Base-by-base conservation (phyloP, 2,329 filamentous ascomycete genomes). In the Pyrenophora teres region DNA sequence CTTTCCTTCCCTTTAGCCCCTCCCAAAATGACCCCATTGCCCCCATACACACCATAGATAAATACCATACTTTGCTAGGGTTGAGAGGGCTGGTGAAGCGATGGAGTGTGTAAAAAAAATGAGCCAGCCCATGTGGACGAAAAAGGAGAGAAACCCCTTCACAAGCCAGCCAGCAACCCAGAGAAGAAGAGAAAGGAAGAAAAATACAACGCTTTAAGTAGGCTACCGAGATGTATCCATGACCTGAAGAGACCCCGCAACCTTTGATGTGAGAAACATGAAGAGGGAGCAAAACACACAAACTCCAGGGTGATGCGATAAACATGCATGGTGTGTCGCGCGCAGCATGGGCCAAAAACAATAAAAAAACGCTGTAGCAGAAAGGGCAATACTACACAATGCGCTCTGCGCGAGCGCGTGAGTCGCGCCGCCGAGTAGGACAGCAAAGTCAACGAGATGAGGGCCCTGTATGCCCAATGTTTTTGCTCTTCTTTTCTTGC, bases 231-330 rank as follows among this genome's bases (percentile, higher is more conserved):
- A 52, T 49, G 35, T 52, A 30, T 39, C 38, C 53, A 33, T 54
- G 19, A 30, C 27, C 27, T 39, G 37, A 56, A 32, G 19, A 13
- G 30, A 38, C 50, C 38, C 37, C 23, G 8, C 23, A 32, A 38
- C 44, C 38, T 18, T 15, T 25, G 38, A 52, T 25, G 32, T 23
- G 47, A 40, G 13, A 41, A 25, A 33, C 25, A 21, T 18, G 48
- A 43, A 23, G 48, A 27, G 53, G 38, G 19, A 19, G 19, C 19
- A 19, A 33, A 51, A 41, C 42, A 52, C 46, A 47, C 23, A 42
- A 60, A 62, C 60, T 55, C 60, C 60, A 56, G 32, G 40, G 32
- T 49, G 52, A 62, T 62, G 60, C 60, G 49, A 40, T 54, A 56
- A 27, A 55, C 47, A 49, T 47, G 40, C 45, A 44, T 44, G 50